These are phyloP conservation scores for Saururus chinensis DNA, from an alignment of 164 flowering plant genomes.

Conservation along the genomic window DNA sequence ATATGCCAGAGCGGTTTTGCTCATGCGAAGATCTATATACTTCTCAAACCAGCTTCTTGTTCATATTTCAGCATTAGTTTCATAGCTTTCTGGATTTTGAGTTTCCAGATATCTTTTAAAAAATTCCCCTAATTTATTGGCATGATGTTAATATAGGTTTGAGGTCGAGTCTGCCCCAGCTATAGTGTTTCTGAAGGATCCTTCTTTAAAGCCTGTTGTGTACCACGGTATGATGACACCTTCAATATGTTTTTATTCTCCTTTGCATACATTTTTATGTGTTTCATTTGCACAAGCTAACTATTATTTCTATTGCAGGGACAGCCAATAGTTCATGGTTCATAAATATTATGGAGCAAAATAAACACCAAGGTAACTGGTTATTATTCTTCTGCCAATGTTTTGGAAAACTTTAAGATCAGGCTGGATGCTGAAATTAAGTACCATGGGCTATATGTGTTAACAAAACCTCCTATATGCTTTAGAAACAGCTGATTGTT, in stretches of 20 bases:
- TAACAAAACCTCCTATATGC: too few species aligned
- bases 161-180: slow-evolving; percentile 97
- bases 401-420: too few species aligned
- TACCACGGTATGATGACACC: slow-evolving; percentile 46
- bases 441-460: too few species aligned
- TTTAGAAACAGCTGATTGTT: too few species aligned
- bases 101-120: not conserved
- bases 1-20: not conserved
- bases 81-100: not conserved
- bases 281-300: not conserved
- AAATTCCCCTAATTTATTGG: not conserved
- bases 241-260: not conserved
- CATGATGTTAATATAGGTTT: slow-evolving; percentile 37
- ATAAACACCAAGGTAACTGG: not conserved
- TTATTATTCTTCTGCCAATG: not conserved
- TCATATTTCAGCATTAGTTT: not conserved
- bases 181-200: slow-evolving; percentile 70
- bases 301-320: not conserved
- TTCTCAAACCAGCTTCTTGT: not conserved
- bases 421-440: too few species aligned
- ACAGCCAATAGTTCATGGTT: not conserved
- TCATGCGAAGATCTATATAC: not conserved
- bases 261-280: too few species aligned
- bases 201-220: slow-evolving; percentile 75
- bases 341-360: not conserved